These are phyloP conservation scores for Chlorociboria aeruginascens DNA, from an alignment of 495 filamentous ascomycete species.

Conservation along the genomic window DNA sequence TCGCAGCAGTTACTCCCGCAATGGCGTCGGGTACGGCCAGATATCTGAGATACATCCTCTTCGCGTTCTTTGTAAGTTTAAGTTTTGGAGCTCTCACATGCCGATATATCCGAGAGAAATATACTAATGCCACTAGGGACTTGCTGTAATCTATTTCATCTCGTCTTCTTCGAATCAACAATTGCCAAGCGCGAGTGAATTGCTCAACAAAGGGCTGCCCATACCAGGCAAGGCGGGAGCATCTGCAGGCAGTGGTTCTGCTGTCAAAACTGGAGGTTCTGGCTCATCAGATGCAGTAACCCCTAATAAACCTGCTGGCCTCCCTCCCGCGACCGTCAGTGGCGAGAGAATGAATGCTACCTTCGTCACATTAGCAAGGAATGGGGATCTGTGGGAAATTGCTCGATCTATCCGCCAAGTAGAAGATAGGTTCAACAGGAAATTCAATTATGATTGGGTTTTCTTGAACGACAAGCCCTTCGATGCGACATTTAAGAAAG, in stretches of 20 bases:
- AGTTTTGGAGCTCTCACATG: not conserved
- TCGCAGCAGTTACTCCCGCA: conserved; percentile 10
- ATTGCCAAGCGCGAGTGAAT: conserved; percentile 16
- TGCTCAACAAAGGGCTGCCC: conserved; percentile 9
- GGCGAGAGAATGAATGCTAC: conserved; percentile 84
- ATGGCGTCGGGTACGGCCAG: conserved; percentile 59
- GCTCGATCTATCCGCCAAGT: conserved; percentile 86
- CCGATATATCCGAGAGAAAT: not conserved
- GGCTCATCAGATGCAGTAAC: not conserved
- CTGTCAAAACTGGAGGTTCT: not conserved
- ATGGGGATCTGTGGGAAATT: conserved; percentile 92
- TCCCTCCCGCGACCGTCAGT: conserved; percentile 38
- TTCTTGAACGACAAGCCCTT: conserved; percentile 96
- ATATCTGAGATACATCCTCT: conserved; percentile 79
- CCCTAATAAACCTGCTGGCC: conserved; percentile 19
- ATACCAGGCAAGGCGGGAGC: conserved; percentile 13
- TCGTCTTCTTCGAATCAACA: conserved; percentile 47
- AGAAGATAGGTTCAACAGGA: conserved; percentile 93
- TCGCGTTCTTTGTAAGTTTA: conserved; percentile 69
- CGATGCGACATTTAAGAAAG: conserved; percentile 80
- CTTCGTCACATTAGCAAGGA: conserved; percentile 90
- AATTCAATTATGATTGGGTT: conserved; percentile 97
- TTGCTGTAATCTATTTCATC: conserved; percentile 69
- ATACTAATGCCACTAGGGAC: conserved; percentile 34
- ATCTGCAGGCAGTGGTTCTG: not conserved